phyloP scores from a whole-genome alignment of 1,284 basidiomycete species.

The Apiotrichum siamense region DNA sequence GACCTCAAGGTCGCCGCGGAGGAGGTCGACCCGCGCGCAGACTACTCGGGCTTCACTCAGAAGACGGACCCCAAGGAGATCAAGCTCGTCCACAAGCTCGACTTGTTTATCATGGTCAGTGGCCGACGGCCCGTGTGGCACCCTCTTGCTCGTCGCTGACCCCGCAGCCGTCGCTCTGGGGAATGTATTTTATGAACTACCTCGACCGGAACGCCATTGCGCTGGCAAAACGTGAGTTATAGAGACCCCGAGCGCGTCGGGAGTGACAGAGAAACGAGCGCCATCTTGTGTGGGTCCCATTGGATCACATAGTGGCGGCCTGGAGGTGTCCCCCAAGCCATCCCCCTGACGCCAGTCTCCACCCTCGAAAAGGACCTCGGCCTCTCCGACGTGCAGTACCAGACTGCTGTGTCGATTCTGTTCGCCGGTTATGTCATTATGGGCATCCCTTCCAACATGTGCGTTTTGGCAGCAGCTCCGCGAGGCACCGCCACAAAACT shows the following conservation, averaged over 20 bases:
- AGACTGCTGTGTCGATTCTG: conserved; percentile 33
- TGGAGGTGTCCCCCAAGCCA: too few species aligned
- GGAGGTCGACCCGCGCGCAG: too few species aligned
- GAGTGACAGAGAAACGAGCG: too few species aligned
- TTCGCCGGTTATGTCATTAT: conserved; percentile 37
- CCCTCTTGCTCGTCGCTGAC: too few species aligned
- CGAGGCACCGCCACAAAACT: too few species aligned
- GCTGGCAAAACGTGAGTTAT: too few species aligned
- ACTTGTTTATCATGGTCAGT: conserved; percentile 27
- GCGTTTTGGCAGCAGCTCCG: conserved; percentile 37
- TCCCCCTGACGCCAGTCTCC: too few species aligned
- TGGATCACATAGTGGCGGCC: too few species aligned
- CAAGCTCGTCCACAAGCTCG: conserved; percentile 25
- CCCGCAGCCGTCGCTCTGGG: conserved; percentile 17
- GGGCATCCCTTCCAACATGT: too few species aligned
- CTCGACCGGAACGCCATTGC: conserved; percentile 23
- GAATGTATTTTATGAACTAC: conserved; percentile 26
- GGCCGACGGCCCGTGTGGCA: too few species aligned
- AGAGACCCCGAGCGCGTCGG: too few species aligned
- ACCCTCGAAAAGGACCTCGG: conserved; percentile 28
- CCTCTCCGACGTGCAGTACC: conserved; percentile 26
- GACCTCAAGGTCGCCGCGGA: conserved; percentile 1
- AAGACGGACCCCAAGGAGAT: conserved; percentile 26
- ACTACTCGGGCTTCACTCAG: conserved; percentile 27
- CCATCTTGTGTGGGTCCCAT: too few species aligned